Percentiles rank a stretch among this genome's conserved stretches.
These are phyloP conservation scores for Rhodocollybia butyracea DNA, from an alignment of 768 basidiomycete species.

Conservation along the genomic window DNA sequence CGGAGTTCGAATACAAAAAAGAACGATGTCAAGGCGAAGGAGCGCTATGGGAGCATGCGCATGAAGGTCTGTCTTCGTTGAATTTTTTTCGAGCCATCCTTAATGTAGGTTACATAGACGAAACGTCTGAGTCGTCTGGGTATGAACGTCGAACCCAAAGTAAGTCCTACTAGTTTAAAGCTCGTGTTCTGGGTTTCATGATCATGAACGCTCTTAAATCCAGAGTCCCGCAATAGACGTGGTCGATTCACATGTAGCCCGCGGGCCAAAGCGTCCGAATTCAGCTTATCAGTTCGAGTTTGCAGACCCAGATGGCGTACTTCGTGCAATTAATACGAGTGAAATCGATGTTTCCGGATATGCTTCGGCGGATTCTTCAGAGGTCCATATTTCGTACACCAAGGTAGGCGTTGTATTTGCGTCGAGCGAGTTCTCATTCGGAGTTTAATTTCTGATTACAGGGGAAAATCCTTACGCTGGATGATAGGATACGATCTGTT, in stretches of 20 bases:
- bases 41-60: conserved; percentile 3
- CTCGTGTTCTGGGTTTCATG: neutral
- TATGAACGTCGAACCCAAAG: neutral
- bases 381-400: conserved; percentile 3
- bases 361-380: conserved; percentile 6
- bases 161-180: neutral
- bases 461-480: conserved; percentile 3
- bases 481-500: conserved; percentile 6
- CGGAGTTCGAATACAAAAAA: neutral
- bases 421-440: neutral
- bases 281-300: conserved; percentile 8
- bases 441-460: neutral
- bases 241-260: too few relatives aligned
- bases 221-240: conserved; percentile 5
- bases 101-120: neutral
- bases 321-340: neutral
- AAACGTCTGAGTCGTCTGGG: neutral
- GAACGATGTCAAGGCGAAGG: neutral
- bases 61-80: neutral
- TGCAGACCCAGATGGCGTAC: conserved; percentile 2
- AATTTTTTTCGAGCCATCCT: neutral
- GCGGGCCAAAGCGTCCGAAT: neutral
- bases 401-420: conserved; percentile 3
- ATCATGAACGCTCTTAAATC: neutral
- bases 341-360: too few relatives aligned